Conservation (phyloP, 2,329 filamentous ascomycete genomes). For the Cladosporium sp. region DNA sequence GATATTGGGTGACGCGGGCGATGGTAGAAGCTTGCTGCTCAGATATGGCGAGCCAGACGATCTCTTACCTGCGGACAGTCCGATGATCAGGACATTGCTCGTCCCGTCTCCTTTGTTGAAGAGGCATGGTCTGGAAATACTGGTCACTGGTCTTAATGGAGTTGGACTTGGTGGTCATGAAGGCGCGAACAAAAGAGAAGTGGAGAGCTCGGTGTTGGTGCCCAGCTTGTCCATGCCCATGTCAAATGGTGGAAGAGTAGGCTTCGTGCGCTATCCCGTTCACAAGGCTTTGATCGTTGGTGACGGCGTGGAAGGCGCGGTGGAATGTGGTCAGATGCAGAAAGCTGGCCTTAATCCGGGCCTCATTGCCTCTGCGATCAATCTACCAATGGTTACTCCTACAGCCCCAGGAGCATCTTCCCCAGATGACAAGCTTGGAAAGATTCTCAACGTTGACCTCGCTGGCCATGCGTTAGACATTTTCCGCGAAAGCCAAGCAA, state of each 20-base stretch:
- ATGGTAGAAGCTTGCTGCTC: constrained; percentile 38
- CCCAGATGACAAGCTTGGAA: constrained; percentile 17
- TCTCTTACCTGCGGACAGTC: constrained; percentile 42
- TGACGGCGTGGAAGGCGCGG: constrained; percentile 66
- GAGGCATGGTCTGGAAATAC: constrained; percentile 61
- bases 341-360: constrained; percentile 27
- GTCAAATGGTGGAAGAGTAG: constrained; percentile 60
- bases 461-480: constrained; percentile 58
- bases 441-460: constrained; percentile 58
- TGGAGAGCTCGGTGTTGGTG: constrained; percentile 67
- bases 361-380: constrained; percentile 54
- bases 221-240: constrained; percentile 66
- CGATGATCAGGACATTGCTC: constrained; percentile 57
- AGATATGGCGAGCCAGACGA: constrained; percentile 51
- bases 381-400: constrained; percentile 51
- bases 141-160: constrained; percentile 49
- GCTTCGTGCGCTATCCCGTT: constrained; percentile 72
- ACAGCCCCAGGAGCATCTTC: neutral
- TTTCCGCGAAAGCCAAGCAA: constrained; percentile 30
- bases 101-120: constrained; percentile 61
- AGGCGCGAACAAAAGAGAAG: constrained; percentile 28
- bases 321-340: constrained; percentile 45
- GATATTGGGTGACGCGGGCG: constrained; percentile 31
- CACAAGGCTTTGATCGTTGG: constrained; percentile 75
- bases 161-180: constrained; percentile 33